phyloP scores from a whole-genome alignment of 1,284 basidiomycete genomes.

The Erythrobasidium hasegawianum region DNA sequence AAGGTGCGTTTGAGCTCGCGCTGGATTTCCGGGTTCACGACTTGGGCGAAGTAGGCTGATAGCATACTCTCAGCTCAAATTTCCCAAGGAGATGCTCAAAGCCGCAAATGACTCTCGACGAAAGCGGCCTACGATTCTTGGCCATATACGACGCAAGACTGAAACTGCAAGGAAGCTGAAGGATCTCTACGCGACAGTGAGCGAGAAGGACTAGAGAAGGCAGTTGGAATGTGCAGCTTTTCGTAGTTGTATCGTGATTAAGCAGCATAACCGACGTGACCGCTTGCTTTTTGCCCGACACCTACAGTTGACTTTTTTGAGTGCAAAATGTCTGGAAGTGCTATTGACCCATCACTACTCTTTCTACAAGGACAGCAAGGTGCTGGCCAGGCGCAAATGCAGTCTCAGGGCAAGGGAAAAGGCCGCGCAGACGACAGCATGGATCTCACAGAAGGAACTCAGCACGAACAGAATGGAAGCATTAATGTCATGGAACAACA shows the following conservation, averaged over 20 bases:
- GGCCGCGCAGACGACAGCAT: background rate
- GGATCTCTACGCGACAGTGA: background rate
- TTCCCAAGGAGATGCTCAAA: conserved; percentile 3
- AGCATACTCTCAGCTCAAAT: conserved; percentile 8
- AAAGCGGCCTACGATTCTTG: conserved; percentile 4
- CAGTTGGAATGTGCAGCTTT: background rate
- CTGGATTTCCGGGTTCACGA: no score
- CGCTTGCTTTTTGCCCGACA: background rate
- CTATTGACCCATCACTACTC: conserved; percentile 34
- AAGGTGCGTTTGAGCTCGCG: no score
- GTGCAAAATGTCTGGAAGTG: conserved; percentile 12
- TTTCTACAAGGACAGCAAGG: conserved; percentile 17
- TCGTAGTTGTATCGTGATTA: background rate
- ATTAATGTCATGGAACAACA: background rate
- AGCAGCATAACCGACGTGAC: background rate
- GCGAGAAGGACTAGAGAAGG: background rate
- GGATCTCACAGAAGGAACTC: conserved; percentile 2
- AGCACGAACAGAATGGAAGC: background rate
- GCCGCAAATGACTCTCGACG: conserved; percentile 1
- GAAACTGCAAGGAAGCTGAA: conserved; percentile 6
- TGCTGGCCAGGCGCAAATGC: background rate
- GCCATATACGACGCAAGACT: background rate
- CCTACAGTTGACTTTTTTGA: background rate
- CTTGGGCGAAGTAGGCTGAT: no score
- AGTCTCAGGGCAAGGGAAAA: background rate